Evolutionary conservation across 1,139 yeast species (phyloP), one percentile per base, ranked within the genome.

Genomic region (Eremothecium cymbalariae): DNA sequence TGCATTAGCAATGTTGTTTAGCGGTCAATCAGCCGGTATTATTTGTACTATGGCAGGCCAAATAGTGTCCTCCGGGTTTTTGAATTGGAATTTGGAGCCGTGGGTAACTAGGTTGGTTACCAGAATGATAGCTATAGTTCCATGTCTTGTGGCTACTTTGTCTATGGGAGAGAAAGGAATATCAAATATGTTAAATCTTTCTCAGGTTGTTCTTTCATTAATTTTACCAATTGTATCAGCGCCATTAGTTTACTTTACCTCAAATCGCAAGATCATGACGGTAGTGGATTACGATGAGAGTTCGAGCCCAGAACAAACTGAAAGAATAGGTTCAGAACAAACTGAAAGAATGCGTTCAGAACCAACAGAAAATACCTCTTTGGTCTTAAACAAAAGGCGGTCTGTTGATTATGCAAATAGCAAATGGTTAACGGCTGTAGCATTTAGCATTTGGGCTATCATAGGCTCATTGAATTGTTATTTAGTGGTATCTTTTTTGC

Each of bases 21-120:
- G 95, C n/a, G 98, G 98, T 13, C 95, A 88, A 55, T 82, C 95
- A 51, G 97, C 98, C 2, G 97, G 98, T 32, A 83, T 93, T 19
- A 95, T 90, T n/a, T 90, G 96, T 53, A 90, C 98, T 0, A 69
- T 90, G 53, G 94, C 97, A 1, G 96, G 98, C 14, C 98, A 90
- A 57, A 85, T 88, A 75, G 95, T 90, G 2, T 77, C 86, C 50
- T 97, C 90, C 56, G 98, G 98, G 0, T 93, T 88, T 50, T 67
- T 88, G 31, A 68, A 73, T 42, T 85, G 96, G 90, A 67, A 82
- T 1, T 68, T 88, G 43, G 77, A 83, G 20, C 97, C 98, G 1
- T 90, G 93, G 65, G 65, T 81, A 3, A 74, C 96, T 39, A 71
- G 97, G 45, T 64, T 90, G 32, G 65, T 85, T 17, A 90, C 98